Base-by-base conservation (phyloP, 2,329 filamentous ascomycete species). In the Colletotrichum caudatum region DNA sequence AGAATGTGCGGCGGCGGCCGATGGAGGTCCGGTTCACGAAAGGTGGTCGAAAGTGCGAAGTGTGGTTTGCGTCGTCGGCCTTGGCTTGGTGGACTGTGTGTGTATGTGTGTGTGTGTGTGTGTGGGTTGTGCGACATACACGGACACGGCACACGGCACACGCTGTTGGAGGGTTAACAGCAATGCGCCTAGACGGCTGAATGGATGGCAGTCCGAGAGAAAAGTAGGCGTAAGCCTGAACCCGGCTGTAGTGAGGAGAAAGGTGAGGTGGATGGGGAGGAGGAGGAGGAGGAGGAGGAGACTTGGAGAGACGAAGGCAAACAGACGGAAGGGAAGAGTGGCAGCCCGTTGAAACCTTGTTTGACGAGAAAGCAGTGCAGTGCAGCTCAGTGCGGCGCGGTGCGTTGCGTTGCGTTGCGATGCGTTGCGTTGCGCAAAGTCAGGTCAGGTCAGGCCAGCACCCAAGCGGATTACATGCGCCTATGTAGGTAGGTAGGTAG, bases 341-440 rank as follows among this genome's bases (percentile, higher is more conserved):
- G 20, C 44, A 69, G 59, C 69, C 69, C 53, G 65, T 62, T 60
- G 53, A 64, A 72, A 72, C 69, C 65, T 72, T 72, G 69, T 72
- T 72, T 72, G 65, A 56, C 51, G 65, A 72, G 54, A 66, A 23
- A 46, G 44, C 44, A 12, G 44, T 20, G 41, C 58, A 14, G 57
- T 35, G 44, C 44, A 44, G 59, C 29, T 20, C 39, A 23, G 35
- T 33, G 58, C 44, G 20, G n/a, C 23, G 58, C 58, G 41, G 16
- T 33, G 57, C 44, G 46, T 51, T 48, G 58, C 64, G 64, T n/a
- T 39, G 29, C 39, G 37, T n/a, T 33, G 58, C 44, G 26, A 14
- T 48, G 58, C 58, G 41, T 23, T 46, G 57, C 44, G 46, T 62
- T 48, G 58, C 64, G 64, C 65, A 59, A 69, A 59, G 64, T 50